Evolutionary conservation across 202 grass and related monocot species (phyloP).

Genomic region (Carex sylvatica): DNA sequence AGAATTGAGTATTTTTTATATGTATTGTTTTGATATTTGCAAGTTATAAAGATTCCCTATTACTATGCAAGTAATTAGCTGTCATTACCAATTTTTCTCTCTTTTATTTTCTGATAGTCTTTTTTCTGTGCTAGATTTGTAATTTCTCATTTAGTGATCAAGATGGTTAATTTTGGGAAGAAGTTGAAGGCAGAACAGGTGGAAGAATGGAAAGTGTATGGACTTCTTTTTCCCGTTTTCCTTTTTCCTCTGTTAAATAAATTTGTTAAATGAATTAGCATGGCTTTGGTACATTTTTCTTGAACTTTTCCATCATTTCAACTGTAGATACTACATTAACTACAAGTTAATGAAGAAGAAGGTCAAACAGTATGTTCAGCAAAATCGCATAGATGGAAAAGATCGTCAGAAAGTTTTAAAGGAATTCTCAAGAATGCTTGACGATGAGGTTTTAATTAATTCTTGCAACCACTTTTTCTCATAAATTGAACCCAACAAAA

Average conservation of each 20-base stretch:
- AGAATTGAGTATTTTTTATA: background rate
- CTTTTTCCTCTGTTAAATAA: background rate
- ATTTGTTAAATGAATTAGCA: background rate
- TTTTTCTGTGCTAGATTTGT: background rate
- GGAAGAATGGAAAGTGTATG: constrained; percentile 87
- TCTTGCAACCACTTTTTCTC: background rate
- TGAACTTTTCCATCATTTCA: constrained; percentile 20
- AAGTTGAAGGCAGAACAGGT: constrained; percentile 67
- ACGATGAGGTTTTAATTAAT: constrained; percentile 52
- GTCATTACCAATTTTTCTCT: background rate
- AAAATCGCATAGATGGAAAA: constrained; percentile 52
- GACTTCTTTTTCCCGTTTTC: constrained; percentile 26
- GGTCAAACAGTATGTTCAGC: constrained; percentile 81
- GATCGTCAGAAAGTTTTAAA: constrained; percentile 66
- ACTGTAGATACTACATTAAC: constrained; percentile 86
- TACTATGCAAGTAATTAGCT: background rate
- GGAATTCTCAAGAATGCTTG: constrained; percentile 87
- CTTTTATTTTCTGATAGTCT: background rate
- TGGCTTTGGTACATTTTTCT: background rate
- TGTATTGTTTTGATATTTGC: background rate
- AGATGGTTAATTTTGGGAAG: constrained; percentile 96
- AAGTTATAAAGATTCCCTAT: constrained; percentile 4
- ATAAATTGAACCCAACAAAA: background rate
- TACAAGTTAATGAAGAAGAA: constrained; percentile 99
- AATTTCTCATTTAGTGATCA: constrained; percentile 19